Percentiles rank a stretch among this genome's conserved stretches.
phyloP scores from a whole-genome alignment of 2,329 filamentous ascomycete species.

The Claviceps capensis region DNA sequence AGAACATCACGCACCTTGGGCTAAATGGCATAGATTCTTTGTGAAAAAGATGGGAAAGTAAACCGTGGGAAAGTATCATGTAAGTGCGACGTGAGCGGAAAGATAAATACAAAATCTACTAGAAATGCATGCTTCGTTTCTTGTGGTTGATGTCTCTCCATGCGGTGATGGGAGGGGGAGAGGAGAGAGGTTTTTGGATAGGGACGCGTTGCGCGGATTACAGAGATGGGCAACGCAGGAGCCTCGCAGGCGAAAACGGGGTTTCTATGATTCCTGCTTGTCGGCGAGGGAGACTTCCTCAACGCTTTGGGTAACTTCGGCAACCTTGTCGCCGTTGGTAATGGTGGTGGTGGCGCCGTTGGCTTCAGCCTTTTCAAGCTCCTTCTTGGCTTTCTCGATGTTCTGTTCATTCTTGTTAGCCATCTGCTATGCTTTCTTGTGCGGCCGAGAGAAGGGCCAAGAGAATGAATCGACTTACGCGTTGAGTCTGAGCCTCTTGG shows the following conservation, averaged over 20 bases:
- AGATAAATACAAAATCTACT: no score
- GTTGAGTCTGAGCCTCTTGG: constrained; percentile 78
- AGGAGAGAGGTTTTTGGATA: background rate
- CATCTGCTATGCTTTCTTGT: background rate
- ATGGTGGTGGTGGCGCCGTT: constrained; percentile 30
- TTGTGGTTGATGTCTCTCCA: no score
- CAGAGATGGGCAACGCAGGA: background rate
- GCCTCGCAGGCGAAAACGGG: background rate
- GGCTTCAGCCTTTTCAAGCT: constrained; percentile 58
- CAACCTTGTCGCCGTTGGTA: constrained; percentile 36
- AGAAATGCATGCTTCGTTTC: no score
- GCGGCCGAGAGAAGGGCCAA: background rate
- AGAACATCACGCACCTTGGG: no score
- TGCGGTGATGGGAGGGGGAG: no score
- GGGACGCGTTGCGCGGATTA: no score
- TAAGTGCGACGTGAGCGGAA: no score
- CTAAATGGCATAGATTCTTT: no score
- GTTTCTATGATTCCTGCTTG: constrained; percentile 32
- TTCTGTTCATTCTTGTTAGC: constrained; percentile 47
- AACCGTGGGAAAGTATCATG: no score
- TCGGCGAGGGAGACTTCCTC: constrained; percentile 39
- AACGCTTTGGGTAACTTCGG: constrained; percentile 36
- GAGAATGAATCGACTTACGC: constrained; percentile 45
- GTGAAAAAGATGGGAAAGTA: no score
- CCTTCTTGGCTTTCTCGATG: constrained; percentile 89